Evolutionary conservation across 768 basidiomycete species (phyloP).

Genomic region (Lyophyllum semitale): DNA sequence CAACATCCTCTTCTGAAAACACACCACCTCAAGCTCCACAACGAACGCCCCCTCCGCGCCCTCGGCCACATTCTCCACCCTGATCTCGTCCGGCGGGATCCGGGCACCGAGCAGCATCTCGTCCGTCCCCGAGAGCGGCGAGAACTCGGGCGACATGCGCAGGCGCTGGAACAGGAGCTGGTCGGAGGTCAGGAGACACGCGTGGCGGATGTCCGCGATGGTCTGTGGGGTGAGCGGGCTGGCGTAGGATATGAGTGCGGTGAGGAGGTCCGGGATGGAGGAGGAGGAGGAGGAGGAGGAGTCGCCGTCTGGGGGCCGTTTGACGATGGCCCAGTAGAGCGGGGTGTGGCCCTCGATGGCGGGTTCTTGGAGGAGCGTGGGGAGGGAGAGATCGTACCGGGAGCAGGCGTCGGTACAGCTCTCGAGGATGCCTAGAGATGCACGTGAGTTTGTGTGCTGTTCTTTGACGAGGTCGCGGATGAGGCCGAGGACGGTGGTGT

Average conservation of each 20-base stretch:
- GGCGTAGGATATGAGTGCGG: conserved; percentile 53
- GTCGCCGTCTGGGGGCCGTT: conserved; percentile 45
- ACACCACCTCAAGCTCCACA: conserved; percentile 49
- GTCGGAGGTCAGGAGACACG: conserved; percentile 65
- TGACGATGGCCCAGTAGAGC: conserved; percentile 75
- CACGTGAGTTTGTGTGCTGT: conserved; percentile 28
- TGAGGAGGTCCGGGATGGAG: conserved; percentile 44
- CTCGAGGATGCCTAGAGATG: conserved; percentile 48
- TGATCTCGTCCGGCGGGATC: conserved; percentile 53
- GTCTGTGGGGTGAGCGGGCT: conserved; percentile 43
- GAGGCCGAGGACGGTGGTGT: conserved; percentile 51
- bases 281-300: too few species aligned
- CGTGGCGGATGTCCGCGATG: conserved; percentile 62
- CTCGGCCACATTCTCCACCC: conserved; percentile 50
- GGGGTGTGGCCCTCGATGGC: conserved; percentile 67
- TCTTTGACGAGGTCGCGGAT: conserved; percentile 57
- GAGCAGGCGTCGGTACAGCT: conserved; percentile 66
- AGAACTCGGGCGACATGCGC: conserved; percentile 51
- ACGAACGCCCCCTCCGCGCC: conserved; percentile 59
- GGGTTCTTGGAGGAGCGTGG: conserved; percentile 59
- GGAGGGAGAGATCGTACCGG: conserved; percentile 49
- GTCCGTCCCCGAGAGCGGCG: conserved; percentile 54
- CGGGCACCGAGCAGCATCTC: conserved; percentile 47
- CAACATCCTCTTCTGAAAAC: conserved; percentile 75
- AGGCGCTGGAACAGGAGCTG: conserved; percentile 63